phyloP scores from a whole-genome alignment of 495 filamentous ascomycete species.

The Xylaria cubensis region DNA sequence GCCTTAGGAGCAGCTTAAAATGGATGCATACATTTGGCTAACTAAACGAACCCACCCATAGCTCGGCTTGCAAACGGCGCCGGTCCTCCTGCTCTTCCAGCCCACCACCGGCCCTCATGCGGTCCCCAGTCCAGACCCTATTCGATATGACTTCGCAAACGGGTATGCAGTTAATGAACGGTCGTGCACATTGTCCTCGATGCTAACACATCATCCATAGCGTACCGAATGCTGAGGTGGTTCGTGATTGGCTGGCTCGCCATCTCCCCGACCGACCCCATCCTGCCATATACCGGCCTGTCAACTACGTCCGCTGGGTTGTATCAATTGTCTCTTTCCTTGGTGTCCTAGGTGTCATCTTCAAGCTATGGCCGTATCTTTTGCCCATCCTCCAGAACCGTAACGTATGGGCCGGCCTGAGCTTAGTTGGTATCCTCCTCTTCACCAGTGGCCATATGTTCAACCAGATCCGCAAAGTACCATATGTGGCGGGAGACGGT shows the following conservation, averaged over 20 bases:
- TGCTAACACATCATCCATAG: conserved; percentile 48
- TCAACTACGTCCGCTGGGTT: conserved; percentile 83
- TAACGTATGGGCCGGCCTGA: conserved; percentile 91
- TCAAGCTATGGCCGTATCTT: conserved; percentile 80
- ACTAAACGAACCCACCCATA: conserved; percentile 45
- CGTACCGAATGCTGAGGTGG: conserved; percentile 73
- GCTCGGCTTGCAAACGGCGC: conserved; percentile 94
- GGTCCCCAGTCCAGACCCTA: conserved; percentile 68
- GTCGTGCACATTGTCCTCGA: background rate
- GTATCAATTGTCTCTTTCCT: conserved; percentile 69
- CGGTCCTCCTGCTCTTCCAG: conserved; percentile 85
- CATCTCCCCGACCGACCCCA: conserved; percentile 78
- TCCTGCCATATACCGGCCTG: conserved; percentile 77
- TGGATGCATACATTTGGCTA: background rate
- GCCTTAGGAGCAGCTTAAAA: background rate
- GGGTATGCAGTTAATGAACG: conserved; percentile 62
- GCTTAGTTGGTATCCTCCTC: conserved; percentile 86
- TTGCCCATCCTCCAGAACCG: conserved; percentile 88
- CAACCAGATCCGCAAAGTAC: conserved; percentile 96
- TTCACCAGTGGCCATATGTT: conserved; percentile 99
- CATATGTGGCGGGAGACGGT: conserved; percentile 90
- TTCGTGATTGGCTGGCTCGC: conserved; percentile 79
- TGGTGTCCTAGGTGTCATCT: conserved; percentile 69
- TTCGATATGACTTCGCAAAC: conserved; percentile 82
- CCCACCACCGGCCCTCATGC: conserved; percentile 88